phyloP scores from a whole-genome alignment of 805 yeast genomes.

The Candida michaelii region DNA sequence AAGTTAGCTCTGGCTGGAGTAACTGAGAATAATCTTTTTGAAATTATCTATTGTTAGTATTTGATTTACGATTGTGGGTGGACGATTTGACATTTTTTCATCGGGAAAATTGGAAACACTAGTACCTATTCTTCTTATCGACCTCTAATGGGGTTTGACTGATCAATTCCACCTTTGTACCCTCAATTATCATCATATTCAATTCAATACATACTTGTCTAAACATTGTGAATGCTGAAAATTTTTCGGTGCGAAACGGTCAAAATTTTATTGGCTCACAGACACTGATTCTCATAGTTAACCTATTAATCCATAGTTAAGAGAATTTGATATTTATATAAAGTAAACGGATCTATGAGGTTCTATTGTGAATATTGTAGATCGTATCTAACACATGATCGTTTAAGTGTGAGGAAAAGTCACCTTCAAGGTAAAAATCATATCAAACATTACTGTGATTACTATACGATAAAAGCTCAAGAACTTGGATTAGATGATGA shows the following conservation, averaged over 20 bases:
- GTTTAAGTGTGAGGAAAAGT: conserved; percentile 79
- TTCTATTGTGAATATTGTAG: conserved; percentile 86
- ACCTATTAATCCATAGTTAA: not conserved
- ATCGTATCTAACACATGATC: conserved; percentile 81
- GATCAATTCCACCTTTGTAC: not conserved
- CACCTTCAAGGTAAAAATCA: conserved; percentile 80
- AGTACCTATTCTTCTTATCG: too few relatives aligned
- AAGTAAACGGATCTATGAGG: conserved; percentile 26
- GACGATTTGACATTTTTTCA: not conserved
- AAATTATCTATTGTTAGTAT: conserved; percentile 15
- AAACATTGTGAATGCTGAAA: conserved; percentile 14
- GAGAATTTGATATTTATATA: not conserved
- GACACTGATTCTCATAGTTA: not conserved
- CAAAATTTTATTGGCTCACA: conserved; percentile 9
- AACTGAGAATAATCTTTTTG: conserved; percentile 42
- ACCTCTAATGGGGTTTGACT: too few relatives aligned
- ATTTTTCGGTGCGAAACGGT: conserved; percentile 12
- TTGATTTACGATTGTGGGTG: not conserved
- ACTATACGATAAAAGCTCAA: conserved; percentile 56
- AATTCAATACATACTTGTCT: conserved; percentile 17
- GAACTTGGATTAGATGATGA: conserved; percentile 36
- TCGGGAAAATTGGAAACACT: not conserved
- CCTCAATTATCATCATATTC: not conserved
- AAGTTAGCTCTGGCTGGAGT: conserved; percentile 54
- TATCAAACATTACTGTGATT: conserved; percentile 66